Evolutionary conservation across 495 filamentous ascomycete species (phyloP).

Genomic region (Parathielavia hyrcaniae): DNA sequence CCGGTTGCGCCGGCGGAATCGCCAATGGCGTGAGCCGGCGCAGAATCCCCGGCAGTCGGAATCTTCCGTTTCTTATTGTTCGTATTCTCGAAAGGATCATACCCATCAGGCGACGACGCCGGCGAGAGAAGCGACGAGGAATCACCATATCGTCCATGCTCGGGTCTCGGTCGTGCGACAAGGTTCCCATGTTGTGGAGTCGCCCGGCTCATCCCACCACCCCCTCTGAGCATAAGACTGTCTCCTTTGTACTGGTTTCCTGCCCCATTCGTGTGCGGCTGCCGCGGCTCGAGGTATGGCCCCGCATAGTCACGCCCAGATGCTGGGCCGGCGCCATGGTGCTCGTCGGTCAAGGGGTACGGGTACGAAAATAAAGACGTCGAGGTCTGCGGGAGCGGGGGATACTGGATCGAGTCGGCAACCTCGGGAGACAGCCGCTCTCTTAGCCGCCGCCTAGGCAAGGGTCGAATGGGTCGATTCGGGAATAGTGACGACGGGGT

Average conservation of each 20-base stretch:
- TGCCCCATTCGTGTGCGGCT: slow-evolving; percentile 27
- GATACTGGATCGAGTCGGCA: slow-evolving; percentile 75
- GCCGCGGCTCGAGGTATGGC: slow-evolving; percentile 26
- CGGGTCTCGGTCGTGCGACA: slow-evolving; percentile 23
- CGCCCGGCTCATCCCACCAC: slow-evolving; percentile 23
- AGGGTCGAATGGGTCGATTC: slow-evolving; percentile 84
- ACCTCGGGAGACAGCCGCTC: slow-evolving; percentile 79
- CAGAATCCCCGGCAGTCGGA: slow-evolving; percentile 68
- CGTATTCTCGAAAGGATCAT: slow-evolving; percentile 96
- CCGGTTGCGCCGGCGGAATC: slow-evolving; percentile 36
- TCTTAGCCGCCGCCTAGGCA: slow-evolving; percentile 80
- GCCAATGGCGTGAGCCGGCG: slow-evolving; percentile 44
- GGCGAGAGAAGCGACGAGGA: slow-evolving; percentile 44
- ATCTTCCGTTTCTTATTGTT: slow-evolving; percentile 99
- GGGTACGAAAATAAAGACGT: slow-evolving; percentile 72
- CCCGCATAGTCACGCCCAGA: slow-evolving; percentile 22
- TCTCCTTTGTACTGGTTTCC: slow-evolving; percentile 39
- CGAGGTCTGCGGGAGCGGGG: slow-evolving; percentile 59
- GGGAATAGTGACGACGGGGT: slow-evolving; percentile 70
- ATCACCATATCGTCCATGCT: slow-evolving; percentile 39
- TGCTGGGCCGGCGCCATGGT: slow-evolving; percentile 17
- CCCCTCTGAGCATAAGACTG: slow-evolving; percentile 8
- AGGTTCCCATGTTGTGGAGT: slow-evolving; percentile 27
- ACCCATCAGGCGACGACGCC: slow-evolving; percentile 67
- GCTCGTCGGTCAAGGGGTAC: slow-evolving; percentile 45